A percentile compares a stretch with the other conserved stretches of the same genome.
Evolutionary conservation across 2,329 filamentous ascomycete species (phyloP).

Genomic region (Colletotrichum incanum): DNA sequence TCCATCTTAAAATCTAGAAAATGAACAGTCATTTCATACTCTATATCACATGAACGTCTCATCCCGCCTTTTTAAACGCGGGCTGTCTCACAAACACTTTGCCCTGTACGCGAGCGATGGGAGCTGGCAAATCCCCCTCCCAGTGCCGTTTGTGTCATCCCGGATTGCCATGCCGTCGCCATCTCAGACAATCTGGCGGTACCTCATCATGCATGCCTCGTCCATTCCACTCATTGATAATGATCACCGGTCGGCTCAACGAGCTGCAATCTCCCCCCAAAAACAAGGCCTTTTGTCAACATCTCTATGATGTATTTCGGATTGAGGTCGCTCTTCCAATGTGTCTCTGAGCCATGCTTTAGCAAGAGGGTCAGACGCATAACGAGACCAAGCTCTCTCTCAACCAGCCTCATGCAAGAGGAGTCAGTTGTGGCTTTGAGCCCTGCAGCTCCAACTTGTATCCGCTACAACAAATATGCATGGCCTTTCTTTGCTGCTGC

Average conservation of each 20-base stretch:
- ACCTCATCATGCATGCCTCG: not conserved
- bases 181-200: not conserved
- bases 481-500: not conserved
- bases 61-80: constrained; percentile 3
- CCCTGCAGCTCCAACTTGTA: not conserved
- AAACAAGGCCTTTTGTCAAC: not conserved
- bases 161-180: not conserved
- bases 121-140: not conserved
- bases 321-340: not conserved
- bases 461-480: not conserved
- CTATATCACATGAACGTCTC: not conserved
- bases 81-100: not conserved
- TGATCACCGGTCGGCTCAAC: not conserved
- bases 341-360: not conserved
- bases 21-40: constrained; percentile 6
- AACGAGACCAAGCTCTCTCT: not conserved
- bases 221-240: not conserved
- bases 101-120: not conserved
- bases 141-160: not conserved
- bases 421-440: not conserved
- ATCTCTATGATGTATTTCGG: not conserved
- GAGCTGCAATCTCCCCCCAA: not conserved
- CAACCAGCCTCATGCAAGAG: no score
- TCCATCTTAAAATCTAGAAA: not conserved
- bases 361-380: not conserved